phyloP scores from a whole-genome alignment of 2,329 filamentous ascomycete genomes.

The Cladosporium sp. region DNA sequence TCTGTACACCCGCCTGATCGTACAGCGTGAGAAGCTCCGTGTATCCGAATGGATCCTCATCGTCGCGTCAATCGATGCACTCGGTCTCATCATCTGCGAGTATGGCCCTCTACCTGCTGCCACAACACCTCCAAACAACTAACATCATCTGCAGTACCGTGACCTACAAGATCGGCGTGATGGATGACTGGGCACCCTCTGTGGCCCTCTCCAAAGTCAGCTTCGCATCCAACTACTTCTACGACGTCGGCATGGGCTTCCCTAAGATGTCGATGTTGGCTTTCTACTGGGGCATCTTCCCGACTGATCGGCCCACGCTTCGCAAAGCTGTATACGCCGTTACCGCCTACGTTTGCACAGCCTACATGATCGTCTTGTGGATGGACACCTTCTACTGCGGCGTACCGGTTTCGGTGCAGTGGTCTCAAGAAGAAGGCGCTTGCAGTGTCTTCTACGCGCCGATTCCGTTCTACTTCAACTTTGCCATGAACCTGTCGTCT shows the following conservation, averaged over 20 bases:
- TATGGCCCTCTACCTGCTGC: background rate
- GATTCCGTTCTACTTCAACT: constrained; percentile 34
- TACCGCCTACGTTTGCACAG: constrained; percentile 28
- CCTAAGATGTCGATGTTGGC: constrained; percentile 36
- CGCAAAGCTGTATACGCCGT: constrained; percentile 30
- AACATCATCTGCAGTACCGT: constrained; percentile 20
- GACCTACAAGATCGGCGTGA: constrained; percentile 31
- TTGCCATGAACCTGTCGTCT: constrained; percentile 32
- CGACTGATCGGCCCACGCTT: constrained; percentile 23
- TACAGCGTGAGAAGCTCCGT: constrained; percentile 28
- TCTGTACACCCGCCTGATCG: constrained; percentile 33
- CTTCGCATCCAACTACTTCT: constrained; percentile 37
- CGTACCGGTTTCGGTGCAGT: constrained; percentile 32
- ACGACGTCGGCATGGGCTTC: constrained; percentile 36
- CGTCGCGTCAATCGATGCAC: constrained; percentile 28
- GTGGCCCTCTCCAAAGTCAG: constrained; percentile 34
- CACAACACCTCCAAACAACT: background rate
- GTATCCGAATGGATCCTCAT: constrained; percentile 31
- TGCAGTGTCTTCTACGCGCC: constrained; percentile 36
- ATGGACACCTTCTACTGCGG: constrained; percentile 36
- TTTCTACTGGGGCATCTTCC: constrained; percentile 36
- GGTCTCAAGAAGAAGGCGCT: constrained; percentile 35
- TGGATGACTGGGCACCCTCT: constrained; percentile 30
- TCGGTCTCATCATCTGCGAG: constrained; percentile 34
- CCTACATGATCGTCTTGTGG: constrained; percentile 32